Base-by-base conservation (phyloP, 2,329 filamentous ascomycete species). In the Chrysosphaeria jannelii region DNA sequence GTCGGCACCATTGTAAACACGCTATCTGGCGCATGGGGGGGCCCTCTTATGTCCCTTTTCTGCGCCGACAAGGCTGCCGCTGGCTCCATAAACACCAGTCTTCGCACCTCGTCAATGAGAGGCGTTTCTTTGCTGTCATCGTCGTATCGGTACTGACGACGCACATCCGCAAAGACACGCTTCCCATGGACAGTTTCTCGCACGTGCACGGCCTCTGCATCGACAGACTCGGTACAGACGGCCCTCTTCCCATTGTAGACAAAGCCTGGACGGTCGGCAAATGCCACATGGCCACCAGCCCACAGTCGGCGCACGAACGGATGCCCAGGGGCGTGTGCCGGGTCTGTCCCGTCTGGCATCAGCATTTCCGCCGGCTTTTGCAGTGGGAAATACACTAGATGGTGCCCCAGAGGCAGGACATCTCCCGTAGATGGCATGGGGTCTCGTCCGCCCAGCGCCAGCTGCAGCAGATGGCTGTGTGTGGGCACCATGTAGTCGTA, bases 321-420 rank as follows among this genome's bases (percentile, higher is more conserved):
- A 4, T 39, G 39, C 2, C 69, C 74, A 1, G 81, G 81, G 13
- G 53, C 65, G 38, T 90, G 76, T 25, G 68, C 51, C 4, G 59
- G 50, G 39, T 93, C 81, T 1, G 79, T 88, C 27, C 85, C 81
- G 45, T 97, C 85, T 2, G 62, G 50, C 10, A 76, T 54, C 20
- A 93, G 57, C 16, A 50, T 34, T 6, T 54, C 57, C 9, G 59
- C 47, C 1, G 57, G 50, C 10, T 68, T 48, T 30, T 63, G 57
- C 8, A 70, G 57, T 28, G 78, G 75, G 45, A 90, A 91, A 48
- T 88, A 88, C 31, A 81, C 62, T 17, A 90, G 53, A 41, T 91
- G 78, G 39, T 88, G 67, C 17, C 68, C 71, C 14, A 58, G 51
- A 0, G 67, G 63, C 5, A 69, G 44, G 10, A 15, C 20, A 17